A percentile compares a stretch with the other conserved stretches of the same genome.
These are phyloP conservation scores for Solanum gandarillasii DNA, from an alignment of 257 asterid genomes.

Conservation along the genomic window DNA sequence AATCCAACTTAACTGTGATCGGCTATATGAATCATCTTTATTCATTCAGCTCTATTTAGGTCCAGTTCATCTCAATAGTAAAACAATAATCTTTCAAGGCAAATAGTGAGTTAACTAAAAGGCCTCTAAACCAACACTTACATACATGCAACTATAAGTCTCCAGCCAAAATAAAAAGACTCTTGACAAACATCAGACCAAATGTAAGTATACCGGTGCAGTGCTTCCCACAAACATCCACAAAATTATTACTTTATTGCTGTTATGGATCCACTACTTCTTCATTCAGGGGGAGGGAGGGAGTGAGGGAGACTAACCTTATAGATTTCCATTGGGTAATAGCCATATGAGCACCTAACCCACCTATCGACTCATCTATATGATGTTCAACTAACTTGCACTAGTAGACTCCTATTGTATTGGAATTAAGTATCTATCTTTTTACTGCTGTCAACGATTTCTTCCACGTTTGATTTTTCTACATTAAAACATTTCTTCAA, in stretches of 20 bases:
- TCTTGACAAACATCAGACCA: neutral
- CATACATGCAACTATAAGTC: neutral
- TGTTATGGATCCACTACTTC: neutral
- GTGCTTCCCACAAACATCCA: neutral
- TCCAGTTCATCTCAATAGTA: neutral
- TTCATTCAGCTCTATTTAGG: neutral
- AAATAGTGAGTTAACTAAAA: neutral
- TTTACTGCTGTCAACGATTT: neutral
- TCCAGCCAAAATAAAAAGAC: neutral
- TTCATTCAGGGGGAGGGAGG: neutral
- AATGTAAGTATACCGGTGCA: neutral
- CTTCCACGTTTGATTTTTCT: neutral
- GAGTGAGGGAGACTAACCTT: neutral
- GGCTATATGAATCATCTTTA: neutral
- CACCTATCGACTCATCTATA: neutral
- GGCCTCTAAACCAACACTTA: neutral
- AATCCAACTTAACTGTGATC: neutral
- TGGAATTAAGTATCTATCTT: neutral
- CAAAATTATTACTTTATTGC: neutral
- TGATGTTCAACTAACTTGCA: neutral
- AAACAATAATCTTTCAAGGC: neutral
- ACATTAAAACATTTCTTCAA: neutral
- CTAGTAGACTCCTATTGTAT: neutral
- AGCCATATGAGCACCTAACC: neutral
- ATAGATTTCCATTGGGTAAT: neutral